Evolutionary conservation across 140 eudicot genomes (phyloP).

Genomic region (Senecio squalidus): DNA sequence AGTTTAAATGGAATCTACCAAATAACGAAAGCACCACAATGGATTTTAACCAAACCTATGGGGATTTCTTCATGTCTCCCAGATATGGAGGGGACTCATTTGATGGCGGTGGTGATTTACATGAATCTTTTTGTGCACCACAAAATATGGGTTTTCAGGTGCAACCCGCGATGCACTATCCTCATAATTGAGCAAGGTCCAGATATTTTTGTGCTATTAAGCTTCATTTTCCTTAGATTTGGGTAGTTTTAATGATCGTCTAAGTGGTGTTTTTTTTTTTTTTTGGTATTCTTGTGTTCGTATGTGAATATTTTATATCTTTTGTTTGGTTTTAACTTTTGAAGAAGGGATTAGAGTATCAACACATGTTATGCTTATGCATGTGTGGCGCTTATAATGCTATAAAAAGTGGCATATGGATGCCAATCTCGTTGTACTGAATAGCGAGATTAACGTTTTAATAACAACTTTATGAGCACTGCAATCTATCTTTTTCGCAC

Average conservation of each 20-base stretch:
- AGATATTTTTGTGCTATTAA: not conserved
- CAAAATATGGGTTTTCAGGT: constrained; percentile 56
- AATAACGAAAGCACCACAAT: constrained; percentile 23
- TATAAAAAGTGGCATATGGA: constrained; percentile 1
- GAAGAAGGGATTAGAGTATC: not conserved
- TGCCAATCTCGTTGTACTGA: constrained; percentile 16
- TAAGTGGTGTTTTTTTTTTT: constrained; percentile 18
- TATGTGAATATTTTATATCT: constrained; percentile 52
- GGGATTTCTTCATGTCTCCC: constrained; percentile 36
- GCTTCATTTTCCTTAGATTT: constrained; percentile 13
- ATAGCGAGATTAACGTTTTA: constrained; percentile 3
- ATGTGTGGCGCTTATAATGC: not conserved
- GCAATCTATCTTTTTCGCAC: constrained; percentile 20
- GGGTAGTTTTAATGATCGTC: constrained; percentile 22
- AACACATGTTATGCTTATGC: too few relatives aligned
- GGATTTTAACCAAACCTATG: constrained; percentile 46
- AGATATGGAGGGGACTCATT: constrained; percentile 32
- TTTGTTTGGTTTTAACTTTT: constrained; percentile 23
- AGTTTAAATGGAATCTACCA: constrained; percentile 30
- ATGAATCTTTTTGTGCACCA: constrained; percentile 38
- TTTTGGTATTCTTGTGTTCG: constrained; percentile 14
- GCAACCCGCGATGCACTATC: constrained; percentile 51
- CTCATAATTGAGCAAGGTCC: too few relatives aligned
- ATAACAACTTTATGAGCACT: constrained; percentile 28
- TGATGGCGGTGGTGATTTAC: constrained; percentile 34